phyloP scores from a whole-genome alignment of 352 stramenopile species.

The Globisporangium irregulare region DNA sequence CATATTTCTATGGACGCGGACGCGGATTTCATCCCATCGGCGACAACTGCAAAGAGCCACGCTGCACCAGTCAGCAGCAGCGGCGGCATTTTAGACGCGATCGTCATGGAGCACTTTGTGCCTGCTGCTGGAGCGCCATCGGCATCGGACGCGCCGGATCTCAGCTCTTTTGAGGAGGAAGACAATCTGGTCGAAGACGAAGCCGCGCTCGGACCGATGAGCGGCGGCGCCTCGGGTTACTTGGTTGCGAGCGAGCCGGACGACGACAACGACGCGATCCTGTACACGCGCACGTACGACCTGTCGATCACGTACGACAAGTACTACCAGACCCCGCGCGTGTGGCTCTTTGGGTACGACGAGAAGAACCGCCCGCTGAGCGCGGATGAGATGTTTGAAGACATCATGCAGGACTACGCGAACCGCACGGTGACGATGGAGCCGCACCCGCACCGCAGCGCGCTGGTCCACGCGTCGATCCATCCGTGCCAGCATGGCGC shows the following conservation, averaged over 20 bases:
- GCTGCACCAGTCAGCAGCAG: slow-evolving; percentile 5
- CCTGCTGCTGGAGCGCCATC: slow-evolving; percentile 4
- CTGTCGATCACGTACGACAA: slow-evolving; percentile 99
- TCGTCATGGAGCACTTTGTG: slow-evolving; percentile 74
- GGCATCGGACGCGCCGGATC: slow-evolving; percentile 34
- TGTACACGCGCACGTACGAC: slow-evolving; percentile 97
- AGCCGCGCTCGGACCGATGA: slow-evolving; percentile 29
- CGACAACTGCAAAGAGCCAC: not conserved
- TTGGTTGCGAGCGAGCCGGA: slow-evolving; percentile 68
- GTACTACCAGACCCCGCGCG: slow-evolving; percentile 99
- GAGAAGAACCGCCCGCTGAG: slow-evolving; percentile 87
- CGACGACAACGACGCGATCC: slow-evolving; percentile 89
- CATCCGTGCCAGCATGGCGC: slow-evolving; percentile 98
- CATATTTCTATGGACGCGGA: slow-evolving; percentile 55
- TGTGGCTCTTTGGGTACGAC: slow-evolving; percentile 98
- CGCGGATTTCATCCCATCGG: slow-evolving; percentile 3
- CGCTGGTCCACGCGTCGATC: slow-evolving; percentile 92
- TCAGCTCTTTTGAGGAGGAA: slow-evolving; percentile 74
- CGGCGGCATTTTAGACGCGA: slow-evolving; percentile 49
- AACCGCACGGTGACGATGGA: slow-evolving; percentile 99
- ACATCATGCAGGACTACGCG: slow-evolving; percentile 99
- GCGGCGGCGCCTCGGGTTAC: slow-evolving; percentile 51
- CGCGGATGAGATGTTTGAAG: slow-evolving; percentile 95
- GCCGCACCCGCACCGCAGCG: slow-evolving; percentile 91
- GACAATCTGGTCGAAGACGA: slow-evolving; percentile 77